Conservation (phyloP, 805 yeast genomes). For the Saccharomycopsis fodiens region DNA sequence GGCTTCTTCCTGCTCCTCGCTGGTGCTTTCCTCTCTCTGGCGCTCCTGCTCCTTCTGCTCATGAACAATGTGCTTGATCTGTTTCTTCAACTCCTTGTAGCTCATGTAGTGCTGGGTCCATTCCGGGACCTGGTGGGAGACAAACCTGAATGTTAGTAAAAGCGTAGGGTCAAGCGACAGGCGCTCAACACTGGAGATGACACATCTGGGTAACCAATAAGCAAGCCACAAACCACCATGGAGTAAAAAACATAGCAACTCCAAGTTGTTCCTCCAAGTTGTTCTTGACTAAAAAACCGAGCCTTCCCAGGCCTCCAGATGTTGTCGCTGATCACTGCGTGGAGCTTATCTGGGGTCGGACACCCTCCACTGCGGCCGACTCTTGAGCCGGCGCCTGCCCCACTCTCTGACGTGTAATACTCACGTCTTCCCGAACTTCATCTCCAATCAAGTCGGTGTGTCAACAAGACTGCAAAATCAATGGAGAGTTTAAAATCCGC, state of each 20-base stretch:
- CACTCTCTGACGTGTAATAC: no score
- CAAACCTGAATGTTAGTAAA: slow-evolving; percentile 30
- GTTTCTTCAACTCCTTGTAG: slow-evolving; percentile 76
- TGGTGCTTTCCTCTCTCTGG: slow-evolving; percentile 24
- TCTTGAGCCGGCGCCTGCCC: no score
- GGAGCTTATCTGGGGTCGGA: not conserved
- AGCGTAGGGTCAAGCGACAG: no score
- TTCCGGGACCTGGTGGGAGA: slow-evolving; percentile 87
- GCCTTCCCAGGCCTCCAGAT: no score
- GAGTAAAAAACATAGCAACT: no score
- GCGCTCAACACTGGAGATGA: no score
- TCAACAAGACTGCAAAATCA: not conserved
- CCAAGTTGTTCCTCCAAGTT: no score
- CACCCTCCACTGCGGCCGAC: not conserved
- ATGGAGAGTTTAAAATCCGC: not conserved
- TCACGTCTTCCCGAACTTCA: slow-evolving; percentile 77
- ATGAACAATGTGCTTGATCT: slow-evolving; percentile 55
- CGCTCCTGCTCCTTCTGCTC: slow-evolving; percentile 33
- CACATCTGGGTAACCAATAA: no score
- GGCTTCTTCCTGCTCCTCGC: slow-evolving; percentile 18
- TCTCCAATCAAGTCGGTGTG: slow-evolving; percentile 23
- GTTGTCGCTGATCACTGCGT: not conserved
- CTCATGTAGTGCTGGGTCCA: slow-evolving; percentile 81
- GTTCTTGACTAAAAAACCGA: no score
- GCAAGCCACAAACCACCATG: no score